Evolutionary conservation across 257 asterid genomes (phyloP).

Genomic region (Przewalskia tangutica): DNA sequence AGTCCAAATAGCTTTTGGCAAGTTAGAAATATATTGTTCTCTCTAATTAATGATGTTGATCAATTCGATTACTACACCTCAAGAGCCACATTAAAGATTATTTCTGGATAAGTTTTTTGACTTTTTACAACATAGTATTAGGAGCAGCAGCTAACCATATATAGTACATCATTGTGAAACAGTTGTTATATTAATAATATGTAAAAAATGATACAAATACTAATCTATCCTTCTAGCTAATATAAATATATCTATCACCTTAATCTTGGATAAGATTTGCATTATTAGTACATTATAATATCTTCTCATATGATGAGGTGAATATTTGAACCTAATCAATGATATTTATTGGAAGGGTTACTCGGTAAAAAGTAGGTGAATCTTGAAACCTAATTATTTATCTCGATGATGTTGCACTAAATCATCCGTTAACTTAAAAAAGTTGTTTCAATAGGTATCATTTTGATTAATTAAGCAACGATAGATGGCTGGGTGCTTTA

Average conservation of each 20-base stretch:
- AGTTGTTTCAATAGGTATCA: background rate
- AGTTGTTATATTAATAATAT: too few relatives aligned
- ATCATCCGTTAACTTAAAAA: background rate
- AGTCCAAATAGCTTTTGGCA: conserved; percentile 3
- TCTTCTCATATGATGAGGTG: background rate
- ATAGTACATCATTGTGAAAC: background rate
- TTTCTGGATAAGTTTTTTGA: background rate
- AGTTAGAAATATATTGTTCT: background rate
- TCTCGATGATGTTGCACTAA: background rate
- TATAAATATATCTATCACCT: background rate
- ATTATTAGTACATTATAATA: background rate
- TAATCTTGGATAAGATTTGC: background rate
- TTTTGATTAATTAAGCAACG: background rate
- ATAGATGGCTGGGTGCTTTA: background rate
- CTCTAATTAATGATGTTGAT: background rate
- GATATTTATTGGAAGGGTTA: background rate
- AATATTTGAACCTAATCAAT: background rate
- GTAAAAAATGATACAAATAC: too few relatives aligned
- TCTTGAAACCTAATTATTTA: background rate
- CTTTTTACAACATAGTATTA: background rate
- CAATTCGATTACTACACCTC: background rate
- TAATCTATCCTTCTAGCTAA: too few relatives aligned
- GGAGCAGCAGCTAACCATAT: background rate
- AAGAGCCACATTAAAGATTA: background rate
- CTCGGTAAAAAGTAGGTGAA: background rate